Conservation (phyloP, 2,329 filamentous ascomycete genomes). For the Talaromyces sp. region DNA sequence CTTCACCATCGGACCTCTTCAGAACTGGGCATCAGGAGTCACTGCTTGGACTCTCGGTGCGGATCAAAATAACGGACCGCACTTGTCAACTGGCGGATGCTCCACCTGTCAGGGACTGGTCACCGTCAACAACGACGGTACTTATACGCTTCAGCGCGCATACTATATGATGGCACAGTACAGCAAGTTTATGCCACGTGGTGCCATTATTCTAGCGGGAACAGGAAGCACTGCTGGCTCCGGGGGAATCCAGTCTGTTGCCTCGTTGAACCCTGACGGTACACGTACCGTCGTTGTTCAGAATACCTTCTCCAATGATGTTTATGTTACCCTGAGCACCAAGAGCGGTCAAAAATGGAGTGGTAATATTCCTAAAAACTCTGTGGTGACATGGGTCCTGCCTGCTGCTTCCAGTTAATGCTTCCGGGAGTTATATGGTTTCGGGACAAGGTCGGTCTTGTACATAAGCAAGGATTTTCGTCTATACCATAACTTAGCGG, state of each 20-base stretch:
- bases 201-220: conserved; percentile 2
- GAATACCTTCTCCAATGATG: conserved; percentile 5
- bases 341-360: conserved; percentile 6
- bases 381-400: conserved; percentile 9
- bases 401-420: not conserved
- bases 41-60: conserved; percentile 10
- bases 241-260: conserved; percentile 9
- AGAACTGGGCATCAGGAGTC: conserved; percentile 11
- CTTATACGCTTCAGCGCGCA: conserved; percentile 5
- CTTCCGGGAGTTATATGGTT: not conserved
- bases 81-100: conserved; percentile 6
- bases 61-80: not conserved
- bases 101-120: conserved; percentile 4
- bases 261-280: conserved; percentile 10
- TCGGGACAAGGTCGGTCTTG: not conserved
- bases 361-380: conserved; percentile 2
- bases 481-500: too few species aligned
- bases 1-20: conserved; percentile 7
- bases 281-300: conserved; percentile 11
- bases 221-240: not conserved
- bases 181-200: conserved; percentile 5
- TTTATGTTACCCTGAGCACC: conserved; percentile 6
- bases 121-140: conserved; percentile 3
- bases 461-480: not conserved
- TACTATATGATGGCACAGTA: conserved; percentile 12